Conservation (phyloP, 1,284 basidiomycete genomes). For the Cerrena zonata region DNA sequence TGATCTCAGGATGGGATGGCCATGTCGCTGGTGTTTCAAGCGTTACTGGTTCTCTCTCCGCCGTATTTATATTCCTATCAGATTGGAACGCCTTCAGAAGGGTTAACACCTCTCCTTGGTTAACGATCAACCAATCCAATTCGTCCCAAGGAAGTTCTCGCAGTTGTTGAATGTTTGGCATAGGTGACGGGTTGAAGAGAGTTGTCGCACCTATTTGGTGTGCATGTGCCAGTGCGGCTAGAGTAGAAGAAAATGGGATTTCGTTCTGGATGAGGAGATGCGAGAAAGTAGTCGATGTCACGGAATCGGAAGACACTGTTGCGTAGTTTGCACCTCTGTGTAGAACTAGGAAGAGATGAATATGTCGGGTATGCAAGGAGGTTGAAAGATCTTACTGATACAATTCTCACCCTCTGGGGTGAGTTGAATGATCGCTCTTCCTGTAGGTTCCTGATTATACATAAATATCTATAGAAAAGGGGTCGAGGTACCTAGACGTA, state of each 20-base stretch:
- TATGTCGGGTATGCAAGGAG: too few species aligned
- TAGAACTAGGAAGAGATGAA: constrained; percentile 35
- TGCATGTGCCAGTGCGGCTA: constrained; percentile 29
- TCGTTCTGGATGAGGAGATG: constrained; percentile 56
- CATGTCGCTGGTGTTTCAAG: not conserved
- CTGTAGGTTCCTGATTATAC: constrained; percentile 39
- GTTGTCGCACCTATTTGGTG: constrained; percentile 21
- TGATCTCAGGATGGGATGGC: not conserved
- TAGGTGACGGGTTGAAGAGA: constrained; percentile 53
- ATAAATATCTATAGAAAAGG: not conserved
- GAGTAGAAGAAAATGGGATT: constrained; percentile 40
- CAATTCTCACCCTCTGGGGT: constrained; percentile 51
- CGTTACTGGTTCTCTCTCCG: not conserved
- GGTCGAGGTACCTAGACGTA: too few species aligned
- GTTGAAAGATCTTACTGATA: constrained; percentile 36
- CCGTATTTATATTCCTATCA: not conserved
- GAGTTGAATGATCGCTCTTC: constrained; percentile 54
- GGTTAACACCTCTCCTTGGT: constrained; percentile 43
- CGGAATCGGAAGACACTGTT: constrained; percentile 19
- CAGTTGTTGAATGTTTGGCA: constrained; percentile 34
- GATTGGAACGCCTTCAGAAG: constrained; percentile 27
- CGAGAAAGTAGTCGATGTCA: constrained; percentile 22
- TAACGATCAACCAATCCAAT: constrained; percentile 50
- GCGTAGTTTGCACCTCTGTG: constrained; percentile 52
- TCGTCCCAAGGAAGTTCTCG: constrained; percentile 42